Conservation (phyloP, 768 basidiomycete genomes). For the Tricholoma saponaceum region DNA sequence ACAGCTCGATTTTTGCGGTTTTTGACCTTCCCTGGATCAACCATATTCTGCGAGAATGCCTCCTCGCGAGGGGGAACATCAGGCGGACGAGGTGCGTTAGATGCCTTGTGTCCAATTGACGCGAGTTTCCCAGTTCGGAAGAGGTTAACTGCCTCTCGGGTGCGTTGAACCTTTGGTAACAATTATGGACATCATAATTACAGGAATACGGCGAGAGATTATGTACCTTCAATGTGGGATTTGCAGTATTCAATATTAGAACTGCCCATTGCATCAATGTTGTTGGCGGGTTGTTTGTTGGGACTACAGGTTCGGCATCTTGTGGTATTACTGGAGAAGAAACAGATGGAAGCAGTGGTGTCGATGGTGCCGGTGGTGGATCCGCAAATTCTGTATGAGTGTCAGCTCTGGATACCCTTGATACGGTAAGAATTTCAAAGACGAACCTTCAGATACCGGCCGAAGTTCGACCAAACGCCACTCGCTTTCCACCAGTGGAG, state of each 20-base stretch:
- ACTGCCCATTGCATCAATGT: conserved; percentile 78
- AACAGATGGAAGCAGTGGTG: conserved; percentile 11
- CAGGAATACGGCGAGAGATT: neutral
- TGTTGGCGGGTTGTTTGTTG: conserved; percentile 44
- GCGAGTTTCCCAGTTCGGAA: conserved; percentile 67
- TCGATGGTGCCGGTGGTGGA: conserved; percentile 33
- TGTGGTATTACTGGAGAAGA: conserved; percentile 1
- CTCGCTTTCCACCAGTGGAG: conserved; percentile 45
- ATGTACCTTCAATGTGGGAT: conserved; percentile 58
- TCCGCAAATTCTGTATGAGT: conserved; percentile 56
- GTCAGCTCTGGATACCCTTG: neutral
- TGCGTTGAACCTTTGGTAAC: conserved; percentile 53
- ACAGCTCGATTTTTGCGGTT: conserved; percentile 61
- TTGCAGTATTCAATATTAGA: conserved; percentile 69
- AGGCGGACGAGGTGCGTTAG: conserved; percentile 49
- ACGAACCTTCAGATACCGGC: conserved; percentile 67
- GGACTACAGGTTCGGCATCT: conserved; percentile 46
- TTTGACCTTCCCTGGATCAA: conserved; percentile 56
- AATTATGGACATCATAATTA: neutral
- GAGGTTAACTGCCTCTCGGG: conserved; percentile 61
- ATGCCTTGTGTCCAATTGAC: conserved; percentile 57
- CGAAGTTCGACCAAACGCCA: conserved; percentile 68
- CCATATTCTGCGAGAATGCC: conserved; percentile 42
- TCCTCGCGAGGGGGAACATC: conserved; percentile 63
- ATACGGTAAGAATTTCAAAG: no score